Evolutionary conservation across 345 rosid species (phyloP).

Genomic region (Cardamine chenopodiifolia): DNA sequence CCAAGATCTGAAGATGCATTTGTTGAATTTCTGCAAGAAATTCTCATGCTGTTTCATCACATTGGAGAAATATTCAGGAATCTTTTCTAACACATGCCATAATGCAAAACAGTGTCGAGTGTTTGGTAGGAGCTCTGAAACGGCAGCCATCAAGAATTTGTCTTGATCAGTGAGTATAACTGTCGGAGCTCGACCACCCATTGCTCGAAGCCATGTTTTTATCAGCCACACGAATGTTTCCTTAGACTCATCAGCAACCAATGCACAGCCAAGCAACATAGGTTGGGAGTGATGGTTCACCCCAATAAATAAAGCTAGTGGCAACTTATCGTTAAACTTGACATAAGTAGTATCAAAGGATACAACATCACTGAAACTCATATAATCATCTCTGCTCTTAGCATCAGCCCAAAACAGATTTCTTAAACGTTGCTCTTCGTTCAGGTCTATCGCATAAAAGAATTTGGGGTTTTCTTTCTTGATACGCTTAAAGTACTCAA

Average conservation of each 20-base stretch:
- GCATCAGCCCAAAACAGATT: conserved; percentile 57
- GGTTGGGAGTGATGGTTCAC: conserved; percentile 55
- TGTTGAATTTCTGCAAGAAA: conserved; percentile 59
- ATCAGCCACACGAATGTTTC: conserved; percentile 49
- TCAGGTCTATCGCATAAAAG: conserved; percentile 52
- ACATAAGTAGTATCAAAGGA: conserved; percentile 55
- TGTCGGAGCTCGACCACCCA: conserved; percentile 51
- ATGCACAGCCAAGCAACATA: conserved; percentile 52
- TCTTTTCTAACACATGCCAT: conserved; percentile 54
- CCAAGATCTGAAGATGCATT: conserved; percentile 73
- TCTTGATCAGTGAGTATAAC: conserved; percentile 55
- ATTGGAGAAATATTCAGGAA: conserved; percentile 48
- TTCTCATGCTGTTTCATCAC: conserved; percentile 53
- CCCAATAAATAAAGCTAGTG: conserved; percentile 51
- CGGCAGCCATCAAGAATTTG: conserved; percentile 43
- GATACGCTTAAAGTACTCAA: conserved; percentile 54
- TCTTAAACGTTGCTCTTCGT: conserved; percentile 49
- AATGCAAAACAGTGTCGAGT: conserved; percentile 49
- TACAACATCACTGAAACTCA: conserved; percentile 51
- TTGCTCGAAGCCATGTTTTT: conserved; percentile 56
- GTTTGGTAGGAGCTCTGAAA: conserved; percentile 50
- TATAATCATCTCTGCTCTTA: conserved; percentile 50
- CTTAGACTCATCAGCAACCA: conserved; percentile 52
- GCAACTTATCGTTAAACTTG: conserved; percentile 52
- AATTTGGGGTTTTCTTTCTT: conserved; percentile 54